Evolutionary conservation across 345 rosid species (phyloP), one percentile per base, ranked within the genome.

Genomic region (Eucalyptus dawsonii): DNA sequence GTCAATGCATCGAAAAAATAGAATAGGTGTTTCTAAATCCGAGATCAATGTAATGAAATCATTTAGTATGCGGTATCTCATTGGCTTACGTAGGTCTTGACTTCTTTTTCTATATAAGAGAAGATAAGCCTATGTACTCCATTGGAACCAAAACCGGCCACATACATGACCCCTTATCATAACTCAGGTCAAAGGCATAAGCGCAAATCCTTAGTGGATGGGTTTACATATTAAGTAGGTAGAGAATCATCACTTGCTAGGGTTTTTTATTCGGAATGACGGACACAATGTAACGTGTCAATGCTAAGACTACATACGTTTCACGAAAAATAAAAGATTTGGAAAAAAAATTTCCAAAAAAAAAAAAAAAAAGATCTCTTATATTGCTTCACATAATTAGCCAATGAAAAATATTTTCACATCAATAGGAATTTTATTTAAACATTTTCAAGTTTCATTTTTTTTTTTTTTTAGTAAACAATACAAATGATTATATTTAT

Each of bases 241-340:
- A 21, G 44, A 34, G 40, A 69, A 72, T 72, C 80, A 8, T 31
- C 24, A 19, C 27, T 72, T 37, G 81, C 25, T 72, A 72, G 81
- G 27, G 81, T 37, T 72, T 37, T 9, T 37, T 13, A 62, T 13
- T 56, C 0, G 7, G 6, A 56, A 56, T 25, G 29, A 56, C 0
- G 6, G 14, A 56, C 62, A 10, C 29, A 2, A 0, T 56, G 29
- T 56, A 56, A 11, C 0, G 62, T 56, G 3, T 56, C 29, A 25
- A 10, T 24, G 1, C 13, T 56, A 56, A 24, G 6, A 24, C 6
- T 56, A 0, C 1, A 0, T 10, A 56, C 24, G 3, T 56, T 22
- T 22, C 6, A 0, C 6, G 1, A 56, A 56, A 56, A 24, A 24
- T 9, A 9, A 24, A 56, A 4, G 13, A 8, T 56, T 56, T 24